These are phyloP conservation scores for Phytophthora idaei DNA, from an alignment of 352 stramenopile genomes.

Conservation along the genomic window DNA sequence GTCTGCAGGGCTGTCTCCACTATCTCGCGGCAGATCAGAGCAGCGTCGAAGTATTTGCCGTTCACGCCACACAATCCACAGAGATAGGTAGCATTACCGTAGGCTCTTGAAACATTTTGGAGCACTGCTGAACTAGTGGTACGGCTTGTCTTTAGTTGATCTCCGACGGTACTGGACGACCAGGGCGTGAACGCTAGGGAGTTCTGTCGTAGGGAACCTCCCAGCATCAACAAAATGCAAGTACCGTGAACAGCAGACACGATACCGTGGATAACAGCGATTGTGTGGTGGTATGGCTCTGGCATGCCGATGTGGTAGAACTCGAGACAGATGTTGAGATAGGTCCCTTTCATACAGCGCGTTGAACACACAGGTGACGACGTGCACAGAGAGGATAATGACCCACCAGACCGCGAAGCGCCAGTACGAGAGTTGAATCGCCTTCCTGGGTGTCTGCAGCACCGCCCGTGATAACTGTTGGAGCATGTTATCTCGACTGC, in stretches of 20 bases:
- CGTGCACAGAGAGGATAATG: background rate
- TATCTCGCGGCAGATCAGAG: background rate
- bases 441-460: background rate
- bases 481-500: background rate
- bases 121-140: background rate
- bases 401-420: background rate
- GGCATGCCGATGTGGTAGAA: slow-evolving; percentile 19
- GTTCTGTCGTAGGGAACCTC: background rate
- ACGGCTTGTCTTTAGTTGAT: background rate
- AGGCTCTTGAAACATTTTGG: background rate
- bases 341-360: background rate
- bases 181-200: slow-evolving; percentile 1
- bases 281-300: slow-evolving; percentile 10
- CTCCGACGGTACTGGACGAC: background rate
- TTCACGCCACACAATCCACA: slow-evolving; percentile 5
- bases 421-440: background rate
- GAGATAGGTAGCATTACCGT: background rate
- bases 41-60: slow-evolving; percentile 1
- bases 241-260: background rate
- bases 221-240: background rate
- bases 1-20: slow-evolving; percentile 1
- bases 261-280: background rate
- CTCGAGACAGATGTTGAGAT: slow-evolving; percentile 14
- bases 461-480: background rate
- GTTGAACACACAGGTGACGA: background rate